These are phyloP conservation scores for Diplosphaera chodatii DNA, from an alignment of 139 green algal species.

Conservation along the genomic window DNA sequence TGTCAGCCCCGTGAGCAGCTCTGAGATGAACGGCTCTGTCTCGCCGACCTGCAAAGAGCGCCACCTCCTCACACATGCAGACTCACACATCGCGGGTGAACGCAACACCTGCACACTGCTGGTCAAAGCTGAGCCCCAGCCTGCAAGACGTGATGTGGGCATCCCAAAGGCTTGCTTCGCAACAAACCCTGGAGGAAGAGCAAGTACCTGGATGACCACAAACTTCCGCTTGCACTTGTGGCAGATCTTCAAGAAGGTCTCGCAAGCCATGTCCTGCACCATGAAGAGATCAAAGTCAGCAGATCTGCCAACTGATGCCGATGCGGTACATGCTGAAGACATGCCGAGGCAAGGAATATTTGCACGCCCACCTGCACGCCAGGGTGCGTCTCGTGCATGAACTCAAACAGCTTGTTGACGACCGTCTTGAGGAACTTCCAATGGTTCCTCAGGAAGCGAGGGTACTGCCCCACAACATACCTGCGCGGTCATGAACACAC, in stretches of 20 bases:
- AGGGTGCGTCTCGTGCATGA: constrained; percentile 99
- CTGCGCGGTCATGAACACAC: too few relatives aligned
- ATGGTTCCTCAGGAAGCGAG: constrained; percentile 94
- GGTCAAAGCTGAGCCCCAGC: too few relatives aligned
- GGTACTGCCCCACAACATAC: constrained; percentile 99
- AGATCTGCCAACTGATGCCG: too few relatives aligned
- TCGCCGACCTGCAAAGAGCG: constrained; percentile 79
- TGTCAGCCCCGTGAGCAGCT: constrained; percentile 83
- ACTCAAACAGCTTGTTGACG: constrained; percentile 99
- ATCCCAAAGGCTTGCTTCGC: too few relatives aligned
- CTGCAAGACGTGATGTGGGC: too few relatives aligned
- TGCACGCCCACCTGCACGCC: constrained; percentile 85
- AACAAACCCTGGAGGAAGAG: too few relatives aligned
- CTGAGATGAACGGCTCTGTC: constrained; percentile 89
- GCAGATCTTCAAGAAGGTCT: constrained; percentile 99
- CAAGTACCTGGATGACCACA: constrained; percentile 84
- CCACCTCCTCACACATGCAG: too few relatives aligned
- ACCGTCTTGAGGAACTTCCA: constrained; percentile 99
- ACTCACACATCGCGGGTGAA: too few relatives aligned
- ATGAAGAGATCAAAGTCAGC: too few relatives aligned
- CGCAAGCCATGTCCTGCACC: constrained; percentile 97
- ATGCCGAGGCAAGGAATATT: too few relatives aligned
- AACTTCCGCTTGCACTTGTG: constrained; percentile 98
- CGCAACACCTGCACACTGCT: too few relatives aligned
- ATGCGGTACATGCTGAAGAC: too few relatives aligned